Evolutionary conservation across 768 basidiomycete species (phyloP), one percentile per base, ranked within the genome.

Genomic region (Boletus subparvulus): DNA sequence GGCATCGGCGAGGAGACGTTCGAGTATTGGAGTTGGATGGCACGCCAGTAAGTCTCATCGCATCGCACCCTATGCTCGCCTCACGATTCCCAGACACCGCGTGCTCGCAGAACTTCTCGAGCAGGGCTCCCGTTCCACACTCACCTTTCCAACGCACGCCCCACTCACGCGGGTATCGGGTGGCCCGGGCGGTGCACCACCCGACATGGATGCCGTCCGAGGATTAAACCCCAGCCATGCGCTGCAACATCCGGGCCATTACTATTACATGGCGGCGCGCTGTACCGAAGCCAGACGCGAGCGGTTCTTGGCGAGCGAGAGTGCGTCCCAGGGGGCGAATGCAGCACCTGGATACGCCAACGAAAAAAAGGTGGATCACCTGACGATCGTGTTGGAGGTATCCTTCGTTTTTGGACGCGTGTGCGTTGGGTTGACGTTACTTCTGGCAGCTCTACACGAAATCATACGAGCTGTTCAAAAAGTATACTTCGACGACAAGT

Each of bases 1-100:
- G 92, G 92, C 9, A 98, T 98, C 53, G 95, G 94, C 16, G 93
- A 95, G 64, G 92, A 94, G 65, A 97, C 92, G 0, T 98, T 92
- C 61, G 97, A 98, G 69, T 98, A 88, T 68, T 98, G 96, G 96
- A 91, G 90, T 61, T 99, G 95, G 96, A 79, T 94, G 53, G 90
- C 92, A 9, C 78, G 94, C 67, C 94, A 97, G 92, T 94, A 65
- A 54, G 88, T 79, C 17, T 11, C 37, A 3, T 36, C 17, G 17
- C 6, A 21, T 10, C 28, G 10, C 17, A 1, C 57, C 11, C 54
- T 17, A 16, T 11, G 3, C 4, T 33, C 2, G 11, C 24, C 42
- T 48, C 39, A 53, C 19, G 39, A 44, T 36, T 47, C 2, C 28
- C 58, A 96, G 94, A 67, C 86, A 97, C 66, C 89, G 95, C 9